phyloP scores from a whole-genome alignment of 768 basidiomycete genomes.

The Suillus decipiens region DNA sequence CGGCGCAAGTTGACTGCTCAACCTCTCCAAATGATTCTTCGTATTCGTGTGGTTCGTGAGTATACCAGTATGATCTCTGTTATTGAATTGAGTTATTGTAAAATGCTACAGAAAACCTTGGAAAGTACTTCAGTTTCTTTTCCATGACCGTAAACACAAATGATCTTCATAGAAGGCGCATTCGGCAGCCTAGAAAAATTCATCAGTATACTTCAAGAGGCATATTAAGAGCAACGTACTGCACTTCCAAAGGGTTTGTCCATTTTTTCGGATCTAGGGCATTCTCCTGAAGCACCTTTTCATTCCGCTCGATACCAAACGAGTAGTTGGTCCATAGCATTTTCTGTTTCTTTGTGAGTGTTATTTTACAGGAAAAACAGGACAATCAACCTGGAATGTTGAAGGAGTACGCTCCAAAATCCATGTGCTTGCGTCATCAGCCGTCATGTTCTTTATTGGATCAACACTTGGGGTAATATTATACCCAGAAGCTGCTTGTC shows the following conservation, averaged over 20 bases:
- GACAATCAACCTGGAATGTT: slow-evolving; percentile 65
- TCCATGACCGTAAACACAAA: slow-evolving; percentile 93
- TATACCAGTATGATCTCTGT: slow-evolving; percentile 53
- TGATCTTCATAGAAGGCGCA: slow-evolving; percentile 91
- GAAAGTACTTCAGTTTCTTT: slow-evolving; percentile 85
- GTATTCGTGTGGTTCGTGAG: slow-evolving; percentile 65
- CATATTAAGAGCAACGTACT: slow-evolving; percentile 38
- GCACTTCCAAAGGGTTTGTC: slow-evolving; percentile 87
- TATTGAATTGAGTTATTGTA: not conserved
- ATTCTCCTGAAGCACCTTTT: slow-evolving; percentile 61
- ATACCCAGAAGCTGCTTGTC: slow-evolving; percentile 32
- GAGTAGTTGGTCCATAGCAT: slow-evolving; percentile 89
- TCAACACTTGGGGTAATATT: slow-evolving; percentile 14
- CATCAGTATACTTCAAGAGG: slow-evolving; percentile 7
- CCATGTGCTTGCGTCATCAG: slow-evolving; percentile 73
- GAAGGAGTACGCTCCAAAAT: slow-evolving; percentile 80
- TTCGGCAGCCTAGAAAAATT: slow-evolving; percentile 62
- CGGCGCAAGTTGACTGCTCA: slow-evolving; percentile 44
- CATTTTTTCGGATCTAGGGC: slow-evolving; percentile 80
- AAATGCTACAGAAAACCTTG: slow-evolving; percentile 7
- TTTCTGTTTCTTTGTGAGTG: slow-evolving; percentile 45
- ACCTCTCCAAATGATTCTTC: slow-evolving; percentile 57
- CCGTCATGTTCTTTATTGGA: slow-evolving; percentile 67
- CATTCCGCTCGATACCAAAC: slow-evolving; percentile 82
- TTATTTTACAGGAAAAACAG: not conserved